These are phyloP conservation scores for Phytopythium chamaehyphon DNA, from an alignment of 352 stramenopile genomes.

Conservation along the genomic window DNA sequence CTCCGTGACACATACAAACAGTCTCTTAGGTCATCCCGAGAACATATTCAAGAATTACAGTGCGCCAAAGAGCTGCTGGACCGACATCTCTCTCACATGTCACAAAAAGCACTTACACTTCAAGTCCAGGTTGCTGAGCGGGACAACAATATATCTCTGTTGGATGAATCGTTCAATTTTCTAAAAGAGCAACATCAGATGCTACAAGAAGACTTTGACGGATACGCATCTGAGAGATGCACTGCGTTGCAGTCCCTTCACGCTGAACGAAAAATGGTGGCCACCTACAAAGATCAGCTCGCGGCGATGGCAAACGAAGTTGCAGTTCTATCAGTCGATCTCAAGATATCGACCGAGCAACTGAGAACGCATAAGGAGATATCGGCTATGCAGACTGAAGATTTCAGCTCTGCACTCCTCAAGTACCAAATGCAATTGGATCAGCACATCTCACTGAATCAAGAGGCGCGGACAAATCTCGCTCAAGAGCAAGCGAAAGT, in stretches of 20 bases:
- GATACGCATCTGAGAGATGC: neutral
- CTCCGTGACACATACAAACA: neutral
- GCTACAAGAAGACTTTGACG: conserved; percentile 1
- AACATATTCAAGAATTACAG: too few species aligned
- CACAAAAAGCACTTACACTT: too few species aligned
- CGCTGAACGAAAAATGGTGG: neutral
- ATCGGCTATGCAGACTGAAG: conserved; percentile 14
- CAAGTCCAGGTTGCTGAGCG: too few species aligned
- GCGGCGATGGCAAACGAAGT: neutral
- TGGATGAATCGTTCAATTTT: neutral
- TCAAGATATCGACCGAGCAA: conserved; percentile 1
- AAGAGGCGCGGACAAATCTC: conserved; percentile 7
- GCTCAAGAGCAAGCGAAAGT: conserved; percentile 5
- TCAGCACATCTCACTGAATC: neutral
- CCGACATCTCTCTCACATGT: too few species aligned
- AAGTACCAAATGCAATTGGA: neutral
- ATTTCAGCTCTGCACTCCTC: conserved; percentile 9
- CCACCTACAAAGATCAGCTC: neutral
- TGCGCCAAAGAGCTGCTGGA: too few species aligned
- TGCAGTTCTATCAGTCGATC: neutral
- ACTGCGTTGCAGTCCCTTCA: neutral
- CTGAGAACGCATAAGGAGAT: conserved; percentile 9
- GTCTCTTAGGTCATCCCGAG: too few species aligned
- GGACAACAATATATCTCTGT: too few species aligned
- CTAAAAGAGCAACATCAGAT: neutral